These are phyloP conservation scores for Solanum lycopersicoides DNA, from an alignment of 257 asterid species.

Conservation along the genomic window DNA sequence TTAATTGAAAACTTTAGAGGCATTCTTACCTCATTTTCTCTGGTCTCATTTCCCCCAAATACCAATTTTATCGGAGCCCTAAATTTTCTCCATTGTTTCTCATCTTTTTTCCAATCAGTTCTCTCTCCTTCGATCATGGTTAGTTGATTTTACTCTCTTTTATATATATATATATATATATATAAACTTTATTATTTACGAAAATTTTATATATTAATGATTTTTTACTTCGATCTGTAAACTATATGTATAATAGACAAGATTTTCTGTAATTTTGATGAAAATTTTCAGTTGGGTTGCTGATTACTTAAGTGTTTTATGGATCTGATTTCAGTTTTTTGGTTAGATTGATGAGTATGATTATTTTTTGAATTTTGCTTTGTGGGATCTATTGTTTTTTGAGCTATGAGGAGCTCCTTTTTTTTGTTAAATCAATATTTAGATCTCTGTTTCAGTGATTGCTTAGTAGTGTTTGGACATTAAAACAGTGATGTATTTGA, in stretches of 20 bases:
- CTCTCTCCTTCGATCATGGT: constrained; percentile 13
- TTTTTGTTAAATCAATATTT: not conserved
- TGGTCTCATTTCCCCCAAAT: not conserved
- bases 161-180: not conserved
- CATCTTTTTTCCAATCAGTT: not conserved
- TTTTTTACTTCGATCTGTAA: not conserved
- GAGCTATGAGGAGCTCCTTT: not conserved
- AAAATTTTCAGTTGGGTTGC: not conserved
- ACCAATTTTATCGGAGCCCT: constrained; percentile 23
- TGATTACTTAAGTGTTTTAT: not conserved
- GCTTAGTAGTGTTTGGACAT: not conserved
- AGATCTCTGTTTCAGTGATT: not conserved
- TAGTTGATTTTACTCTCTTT: not conserved
- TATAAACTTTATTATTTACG: not conserved
- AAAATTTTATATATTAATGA: not conserved
- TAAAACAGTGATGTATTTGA: not conserved
- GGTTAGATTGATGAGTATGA: not conserved
- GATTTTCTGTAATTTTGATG: not conserved
- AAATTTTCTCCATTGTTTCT: constrained; percentile 14
- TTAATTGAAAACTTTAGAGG: too few species aligned
- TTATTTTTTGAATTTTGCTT: not conserved
- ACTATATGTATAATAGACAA: not conserved
- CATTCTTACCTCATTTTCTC: not conserved
- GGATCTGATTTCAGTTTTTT: constrained; percentile 9
- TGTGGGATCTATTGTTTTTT: not conserved